These are phyloP conservation scores for Neocatenulostroma microsporum DNA, from an alignment of 2,329 filamentous ascomycete genomes.

Conservation along the genomic window DNA sequence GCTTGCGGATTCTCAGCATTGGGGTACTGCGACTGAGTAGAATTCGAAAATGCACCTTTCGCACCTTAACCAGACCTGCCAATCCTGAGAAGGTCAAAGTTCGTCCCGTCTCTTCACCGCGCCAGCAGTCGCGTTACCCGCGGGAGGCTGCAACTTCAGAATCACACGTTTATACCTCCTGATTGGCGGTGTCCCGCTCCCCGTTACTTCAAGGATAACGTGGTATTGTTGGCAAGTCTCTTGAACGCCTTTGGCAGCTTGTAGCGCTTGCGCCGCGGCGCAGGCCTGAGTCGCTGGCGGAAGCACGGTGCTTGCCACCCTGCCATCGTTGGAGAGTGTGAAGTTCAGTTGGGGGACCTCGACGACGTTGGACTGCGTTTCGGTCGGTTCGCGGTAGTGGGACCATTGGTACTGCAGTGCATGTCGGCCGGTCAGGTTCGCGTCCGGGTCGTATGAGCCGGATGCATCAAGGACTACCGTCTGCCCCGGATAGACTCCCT, in stretches of 20 bases:
- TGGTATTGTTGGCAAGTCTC: constrained; percentile 41
- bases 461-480: constrained; percentile 40
- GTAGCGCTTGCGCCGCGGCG: constrained; percentile 28
- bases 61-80: too few relatives aligned
- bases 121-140: neutral
- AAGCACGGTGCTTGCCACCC: constrained; percentile 18
- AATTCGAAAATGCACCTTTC: too few relatives aligned
- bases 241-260: constrained; percentile 27
- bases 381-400: constrained; percentile 40
- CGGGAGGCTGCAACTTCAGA: constrained; percentile 19
- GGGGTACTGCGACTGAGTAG: too few relatives aligned
- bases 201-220: constrained; percentile 44
- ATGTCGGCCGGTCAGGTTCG: constrained; percentile 22
- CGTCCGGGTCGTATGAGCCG: constrained; percentile 42
- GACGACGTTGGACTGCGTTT: constrained; percentile 38
- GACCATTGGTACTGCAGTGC: constrained; percentile 43
- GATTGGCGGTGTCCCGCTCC: constrained; percentile 37
- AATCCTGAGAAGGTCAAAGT: too few relatives aligned
- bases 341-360: constrained; percentile 36
- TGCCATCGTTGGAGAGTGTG: constrained; percentile 25
- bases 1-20: too few relatives aligned
- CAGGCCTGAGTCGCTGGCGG: constrained; percentile 34
- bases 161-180: constrained; percentile 43
- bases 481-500: constrained; percentile 33
- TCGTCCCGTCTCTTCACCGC: constrained; percentile 10